Evolutionary conservation across 257 asterid genomes (phyloP).

Genomic region (Lantana camara): DNA sequence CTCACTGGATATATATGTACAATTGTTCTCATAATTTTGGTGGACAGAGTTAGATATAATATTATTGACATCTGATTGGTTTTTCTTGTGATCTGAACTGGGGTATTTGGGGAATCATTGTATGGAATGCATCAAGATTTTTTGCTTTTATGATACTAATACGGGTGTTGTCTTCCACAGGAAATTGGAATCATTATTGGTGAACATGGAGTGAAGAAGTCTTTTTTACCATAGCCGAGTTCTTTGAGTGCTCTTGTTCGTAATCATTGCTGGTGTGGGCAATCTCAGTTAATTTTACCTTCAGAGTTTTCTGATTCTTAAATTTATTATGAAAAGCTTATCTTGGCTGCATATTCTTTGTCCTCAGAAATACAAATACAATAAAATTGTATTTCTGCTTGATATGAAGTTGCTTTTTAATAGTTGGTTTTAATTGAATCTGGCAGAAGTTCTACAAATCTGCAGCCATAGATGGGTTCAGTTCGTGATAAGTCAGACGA

Average conservation of each 20-base stretch:
- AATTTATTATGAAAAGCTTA: neutral
- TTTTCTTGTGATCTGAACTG: slow-evolving; percentile 4
- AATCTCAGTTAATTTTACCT: neutral
- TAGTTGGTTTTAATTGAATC: slow-evolving; percentile 24
- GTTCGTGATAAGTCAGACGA: slow-evolving; percentile 61
- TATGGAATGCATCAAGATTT: neutral
- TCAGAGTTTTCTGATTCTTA: neutral
- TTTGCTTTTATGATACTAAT: neutral
- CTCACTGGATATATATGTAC: neutral
- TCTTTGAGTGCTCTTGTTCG: neutral
- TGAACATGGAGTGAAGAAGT: neutral
- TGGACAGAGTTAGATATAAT: neutral
- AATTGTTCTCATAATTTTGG: neutral
- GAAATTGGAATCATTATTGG: neutral
- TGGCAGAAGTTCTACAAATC: slow-evolving; percentile 35
- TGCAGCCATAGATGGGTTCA: slow-evolving; percentile 45
- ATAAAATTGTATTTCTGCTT: neutral
- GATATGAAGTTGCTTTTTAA: slow-evolving; percentile 16
- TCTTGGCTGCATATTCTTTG: neutral
- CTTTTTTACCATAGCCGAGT: neutral
- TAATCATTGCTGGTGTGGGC: too few species aligned
- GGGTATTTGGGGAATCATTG: neutral
- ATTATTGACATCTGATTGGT: neutral
- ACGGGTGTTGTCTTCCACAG: neutral
- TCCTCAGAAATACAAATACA: too few species aligned